Conservation (phyloP, 495 filamentous ascomycete genomes). For the Penicillium maclennaniae region DNA sequence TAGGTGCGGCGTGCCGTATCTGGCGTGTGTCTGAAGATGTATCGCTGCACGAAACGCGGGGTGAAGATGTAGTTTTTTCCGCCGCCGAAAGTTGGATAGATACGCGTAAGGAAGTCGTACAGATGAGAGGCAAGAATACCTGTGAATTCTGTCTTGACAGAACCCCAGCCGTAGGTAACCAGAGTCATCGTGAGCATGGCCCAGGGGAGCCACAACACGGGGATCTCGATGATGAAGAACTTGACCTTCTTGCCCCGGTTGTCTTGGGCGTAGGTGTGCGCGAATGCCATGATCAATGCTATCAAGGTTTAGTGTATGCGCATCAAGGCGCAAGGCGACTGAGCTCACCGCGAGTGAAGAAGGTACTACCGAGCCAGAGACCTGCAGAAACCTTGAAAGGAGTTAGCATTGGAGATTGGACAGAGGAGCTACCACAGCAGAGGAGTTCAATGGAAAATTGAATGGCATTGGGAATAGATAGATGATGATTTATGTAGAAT, state of each 20-base stretch:
- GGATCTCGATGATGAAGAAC: conserved; percentile 75
- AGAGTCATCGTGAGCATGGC: conserved; percentile 69
- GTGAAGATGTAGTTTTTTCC: conserved; percentile 68
- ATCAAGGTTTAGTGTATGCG: conserved; percentile 24
- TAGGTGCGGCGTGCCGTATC: conserved; percentile 43
- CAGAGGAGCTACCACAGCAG: conserved; percentile 19
- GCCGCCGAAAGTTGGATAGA: conserved; percentile 80
- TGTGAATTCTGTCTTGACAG: conserved; percentile 52
- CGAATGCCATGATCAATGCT: conserved; percentile 72
- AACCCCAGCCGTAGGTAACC: conserved; percentile 47
- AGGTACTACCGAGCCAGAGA: conserved; percentile 40
- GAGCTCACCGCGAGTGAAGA: conserved; percentile 55
- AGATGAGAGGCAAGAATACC: conserved; percentile 80
- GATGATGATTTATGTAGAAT: conserved; percentile 44
- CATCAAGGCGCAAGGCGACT: conserved; percentile 4
- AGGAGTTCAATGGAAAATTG: conserved; percentile 6
- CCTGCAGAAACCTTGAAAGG: conserved; percentile 46
- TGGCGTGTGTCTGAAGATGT: conserved; percentile 49
- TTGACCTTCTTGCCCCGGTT: conserved; percentile 65
- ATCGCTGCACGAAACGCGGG: conserved; percentile 59
- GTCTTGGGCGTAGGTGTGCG: conserved; percentile 79
- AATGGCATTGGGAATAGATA: conserved; percentile 24
- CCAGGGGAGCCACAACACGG: conserved; percentile 69
- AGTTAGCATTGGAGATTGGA: conserved; percentile 19
- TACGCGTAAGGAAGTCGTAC: conserved; percentile 77